These are phyloP conservation scores for Termitomyces sp. DNA, from an alignment of 768 basidiomycete genomes.

Conservation along the genomic window DNA sequence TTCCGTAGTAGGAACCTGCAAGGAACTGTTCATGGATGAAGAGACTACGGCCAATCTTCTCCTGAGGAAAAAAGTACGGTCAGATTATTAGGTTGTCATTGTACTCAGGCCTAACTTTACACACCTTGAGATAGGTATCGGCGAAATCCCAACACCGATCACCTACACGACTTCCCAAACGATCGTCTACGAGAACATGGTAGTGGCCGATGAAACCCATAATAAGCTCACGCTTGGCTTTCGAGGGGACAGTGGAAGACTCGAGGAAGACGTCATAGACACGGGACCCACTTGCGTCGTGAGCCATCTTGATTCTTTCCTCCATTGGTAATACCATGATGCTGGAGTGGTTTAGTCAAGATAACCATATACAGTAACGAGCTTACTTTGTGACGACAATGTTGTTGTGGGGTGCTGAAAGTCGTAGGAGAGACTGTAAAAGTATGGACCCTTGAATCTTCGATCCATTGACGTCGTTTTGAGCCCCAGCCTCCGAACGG, in stretches of 20 bases:
- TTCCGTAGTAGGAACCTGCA: constrained; percentile 78
- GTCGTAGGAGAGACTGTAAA: constrained; percentile 75
- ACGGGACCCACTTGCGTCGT: constrained; percentile 64
- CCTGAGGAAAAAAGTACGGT: constrained; percentile 39
- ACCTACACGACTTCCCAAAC: constrained; percentile 84
- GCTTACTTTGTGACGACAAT: constrained; percentile 66
- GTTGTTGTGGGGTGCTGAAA: constrained; percentile 64
- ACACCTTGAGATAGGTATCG: constrained; percentile 90
- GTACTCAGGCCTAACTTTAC: constrained; percentile 9
- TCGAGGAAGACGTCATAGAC: constrained; percentile 78
- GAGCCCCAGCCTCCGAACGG: constrained; percentile 11
- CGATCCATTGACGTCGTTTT: constrained; percentile 47
- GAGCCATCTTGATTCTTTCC: constrained; percentile 50
- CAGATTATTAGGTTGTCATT: not conserved
- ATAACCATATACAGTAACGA: not conserved
- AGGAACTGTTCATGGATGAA: constrained; percentile 68
- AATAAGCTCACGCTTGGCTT: constrained; percentile 68
- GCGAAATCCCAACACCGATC: constrained; percentile 89
- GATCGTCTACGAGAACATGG: constrained; percentile 80
- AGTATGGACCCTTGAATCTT: constrained; percentile 84
- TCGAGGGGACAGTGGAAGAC: constrained; percentile 59
- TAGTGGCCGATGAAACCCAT: constrained; percentile 76
- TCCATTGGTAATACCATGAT: constrained; percentile 54
- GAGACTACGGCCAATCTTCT: constrained; percentile 87
- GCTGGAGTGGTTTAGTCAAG: constrained; percentile 32